Conservation (phyloP, 371 early-diverging fungal genomes). For the Syncephalastrum contaminatum region DNA sequence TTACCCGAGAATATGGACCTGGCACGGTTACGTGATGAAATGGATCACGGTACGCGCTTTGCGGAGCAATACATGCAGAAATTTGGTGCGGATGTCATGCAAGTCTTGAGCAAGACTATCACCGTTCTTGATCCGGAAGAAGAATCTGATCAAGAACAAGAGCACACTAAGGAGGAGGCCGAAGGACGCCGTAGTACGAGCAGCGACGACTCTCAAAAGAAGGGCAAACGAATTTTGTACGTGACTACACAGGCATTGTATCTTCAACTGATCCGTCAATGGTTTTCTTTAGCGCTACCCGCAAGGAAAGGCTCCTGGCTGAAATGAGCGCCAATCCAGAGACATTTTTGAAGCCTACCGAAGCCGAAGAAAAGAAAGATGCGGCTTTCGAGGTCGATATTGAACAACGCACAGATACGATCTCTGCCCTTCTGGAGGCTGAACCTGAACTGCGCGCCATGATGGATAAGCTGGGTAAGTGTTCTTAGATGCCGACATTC, state of each 20-base stretch:
- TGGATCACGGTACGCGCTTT: constrained; percentile 43
- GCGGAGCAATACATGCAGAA: constrained; percentile 51
- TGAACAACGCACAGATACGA: constrained; percentile 45
- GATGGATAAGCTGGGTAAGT: constrained; percentile 42
- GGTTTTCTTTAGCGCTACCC: constrained; percentile 29
- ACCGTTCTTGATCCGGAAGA: constrained; percentile 39
- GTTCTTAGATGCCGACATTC: neutral
- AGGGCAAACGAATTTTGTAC: constrained; percentile 28
- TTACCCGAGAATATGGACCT: constrained; percentile 48
- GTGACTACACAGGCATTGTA: too few relatives aligned
- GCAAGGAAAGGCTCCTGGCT: constrained; percentile 42
- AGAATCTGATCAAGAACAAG: too few relatives aligned
- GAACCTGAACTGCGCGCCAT: constrained; percentile 36
- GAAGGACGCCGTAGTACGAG: constrained; percentile 5
- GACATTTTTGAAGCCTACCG: constrained; percentile 22
- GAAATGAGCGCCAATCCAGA: constrained; percentile 36
- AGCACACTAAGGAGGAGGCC: neutral
- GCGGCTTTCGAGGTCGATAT: constrained; percentile 28
- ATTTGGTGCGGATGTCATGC: constrained; percentile 45
- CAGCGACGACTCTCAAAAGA: constrained; percentile 5
- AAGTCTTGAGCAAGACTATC: constrained; percentile 33
- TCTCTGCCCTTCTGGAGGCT: constrained; percentile 36
- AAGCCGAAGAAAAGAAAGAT: constrained; percentile 20
- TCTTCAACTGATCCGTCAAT: too few relatives aligned
- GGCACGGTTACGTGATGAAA: constrained; percentile 34